phyloP scores from a whole-genome alignment of 179 eudicot species.

The Spergularia azorica region DNA sequence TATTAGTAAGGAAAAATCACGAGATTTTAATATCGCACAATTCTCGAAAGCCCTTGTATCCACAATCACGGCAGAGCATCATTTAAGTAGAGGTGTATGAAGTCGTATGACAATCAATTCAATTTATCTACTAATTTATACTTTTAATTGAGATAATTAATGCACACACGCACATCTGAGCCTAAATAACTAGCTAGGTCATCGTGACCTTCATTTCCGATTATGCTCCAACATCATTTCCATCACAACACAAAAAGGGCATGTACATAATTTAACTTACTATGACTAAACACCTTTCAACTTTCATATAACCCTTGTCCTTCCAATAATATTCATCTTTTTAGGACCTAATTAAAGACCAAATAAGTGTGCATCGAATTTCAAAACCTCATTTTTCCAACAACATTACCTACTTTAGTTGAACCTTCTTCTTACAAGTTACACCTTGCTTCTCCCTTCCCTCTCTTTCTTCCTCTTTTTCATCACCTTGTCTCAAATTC shows the following conservation, averaged over 20 bases:
- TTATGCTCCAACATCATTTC: neutral
- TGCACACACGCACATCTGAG: no score
- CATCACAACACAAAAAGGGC: constrained; percentile 24
- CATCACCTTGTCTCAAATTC: constrained; percentile 7
- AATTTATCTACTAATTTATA: no score
- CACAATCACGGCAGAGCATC: no score
- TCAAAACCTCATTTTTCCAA: constrained; percentile 48
- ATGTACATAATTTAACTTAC: constrained; percentile 22
- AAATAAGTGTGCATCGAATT: constrained; percentile 32
- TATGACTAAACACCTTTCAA: constrained; percentile 13
- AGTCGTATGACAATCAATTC: no score
- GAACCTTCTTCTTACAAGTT: constrained; percentile 40
- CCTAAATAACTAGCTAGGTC: no score
- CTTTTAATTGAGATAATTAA: no score
- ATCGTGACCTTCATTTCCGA: no score
- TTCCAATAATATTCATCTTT: constrained; percentile 8
- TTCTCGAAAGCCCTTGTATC: no score
- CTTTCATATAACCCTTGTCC: constrained; percentile 19
- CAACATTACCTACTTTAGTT: constrained; percentile 44
- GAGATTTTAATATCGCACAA: no score
- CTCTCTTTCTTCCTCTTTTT: constrained; percentile 10
- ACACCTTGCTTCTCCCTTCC: neutral
- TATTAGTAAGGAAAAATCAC: no score
- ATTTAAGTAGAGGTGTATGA: no score
- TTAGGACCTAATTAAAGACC: constrained; percentile 7